A percentile compares a stretch with the other conserved stretches of the same genome.
Conservation (phyloP, 441 rosid genomes). For the Populus hybrid region DNA sequence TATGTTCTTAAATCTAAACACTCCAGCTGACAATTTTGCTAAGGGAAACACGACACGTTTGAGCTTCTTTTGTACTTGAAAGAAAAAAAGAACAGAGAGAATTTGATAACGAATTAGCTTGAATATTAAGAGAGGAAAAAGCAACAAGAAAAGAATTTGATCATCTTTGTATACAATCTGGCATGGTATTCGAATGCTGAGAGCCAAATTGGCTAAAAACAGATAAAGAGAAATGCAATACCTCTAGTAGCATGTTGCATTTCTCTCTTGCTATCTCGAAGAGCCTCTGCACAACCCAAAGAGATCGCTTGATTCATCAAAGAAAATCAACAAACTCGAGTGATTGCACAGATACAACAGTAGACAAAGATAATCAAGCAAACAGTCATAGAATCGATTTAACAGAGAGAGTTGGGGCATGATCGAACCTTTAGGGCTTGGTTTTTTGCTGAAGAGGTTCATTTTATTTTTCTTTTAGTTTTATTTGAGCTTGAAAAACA, state of each 20-base stretch:
- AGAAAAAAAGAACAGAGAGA: no score
- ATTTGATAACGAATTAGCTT: background rate
- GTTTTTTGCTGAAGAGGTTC: constrained; percentile 74
- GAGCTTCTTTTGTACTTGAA: background rate
- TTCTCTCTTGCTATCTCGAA: constrained; percentile 87
- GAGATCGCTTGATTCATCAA: background rate
- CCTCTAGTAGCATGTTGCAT: constrained; percentile 94
- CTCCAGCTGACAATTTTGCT: background rate
- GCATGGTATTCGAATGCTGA: background rate
- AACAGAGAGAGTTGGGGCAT: background rate
- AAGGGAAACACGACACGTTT: background rate
- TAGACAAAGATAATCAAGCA: background rate
- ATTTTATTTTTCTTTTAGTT: constrained; percentile 19
- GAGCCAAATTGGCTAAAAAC: background rate
- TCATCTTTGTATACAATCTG: background rate
- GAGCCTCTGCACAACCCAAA: constrained; percentile 58
- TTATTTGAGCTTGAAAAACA: background rate
- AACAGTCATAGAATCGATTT: background rate
- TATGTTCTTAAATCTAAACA: background rate
- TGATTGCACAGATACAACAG: background rate
- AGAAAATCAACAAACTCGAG: background rate
- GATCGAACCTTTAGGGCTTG: constrained; percentile 62
- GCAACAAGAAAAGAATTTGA: background rate
- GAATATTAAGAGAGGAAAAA: background rate
- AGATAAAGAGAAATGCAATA: constrained; percentile 15